These are phyloP conservation scores for Ogataea saltuana DNA, from an alignment of 805 yeast species.

Conservation along the genomic window DNA sequence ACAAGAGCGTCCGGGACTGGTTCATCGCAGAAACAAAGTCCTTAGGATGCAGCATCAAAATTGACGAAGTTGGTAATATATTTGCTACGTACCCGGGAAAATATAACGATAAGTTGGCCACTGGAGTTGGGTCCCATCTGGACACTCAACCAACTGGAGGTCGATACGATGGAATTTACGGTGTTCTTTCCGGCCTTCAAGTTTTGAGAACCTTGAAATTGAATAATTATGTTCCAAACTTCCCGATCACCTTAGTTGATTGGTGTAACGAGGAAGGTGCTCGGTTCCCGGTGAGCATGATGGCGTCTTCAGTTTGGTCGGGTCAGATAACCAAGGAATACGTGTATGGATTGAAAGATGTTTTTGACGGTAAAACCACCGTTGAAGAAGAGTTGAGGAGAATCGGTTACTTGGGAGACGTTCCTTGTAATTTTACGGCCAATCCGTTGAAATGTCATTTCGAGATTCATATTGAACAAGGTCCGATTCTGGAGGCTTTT, in stretches of 20 bases:
- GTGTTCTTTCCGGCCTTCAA: conserved; percentile 68
- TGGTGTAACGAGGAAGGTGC: conserved; percentile 87
- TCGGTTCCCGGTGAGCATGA: conserved; percentile 66
- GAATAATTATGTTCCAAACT: conserved; percentile 57
- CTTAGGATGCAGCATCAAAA: conserved; percentile 57
- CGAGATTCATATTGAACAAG: conserved; percentile 77
- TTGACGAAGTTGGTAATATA: conserved; percentile 69
- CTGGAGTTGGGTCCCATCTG: conserved; percentile 71
- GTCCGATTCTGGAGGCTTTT: conserved; percentile 64
- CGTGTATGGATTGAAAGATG: conserved; percentile 52
- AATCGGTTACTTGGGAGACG: conserved; percentile 62
- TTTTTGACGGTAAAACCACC: conserved; percentile 50
- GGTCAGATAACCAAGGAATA: conserved; percentile 48
- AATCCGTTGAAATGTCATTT: conserved; percentile 69
- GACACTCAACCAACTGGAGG: conserved; percentile 84
- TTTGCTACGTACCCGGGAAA: conserved; percentile 67
- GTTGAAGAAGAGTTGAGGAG: conserved; percentile 56
- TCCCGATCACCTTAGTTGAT: conserved; percentile 61
- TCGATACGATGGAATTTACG: conserved; percentile 70
- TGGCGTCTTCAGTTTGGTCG: conserved; percentile 71
- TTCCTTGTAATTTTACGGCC: conserved; percentile 46
- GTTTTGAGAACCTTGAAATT: conserved; percentile 65
- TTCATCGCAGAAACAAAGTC: conserved; percentile 50
- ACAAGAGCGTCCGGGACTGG: conserved; percentile 68
- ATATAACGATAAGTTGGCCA: conserved; percentile 36